A percentile compares a stretch with the other conserved stretches of the same genome.
These are phyloP conservation scores for Tephrocybe sp. DNA, from an alignment of 768 basidiomycete species.

Conservation along the genomic window DNA sequence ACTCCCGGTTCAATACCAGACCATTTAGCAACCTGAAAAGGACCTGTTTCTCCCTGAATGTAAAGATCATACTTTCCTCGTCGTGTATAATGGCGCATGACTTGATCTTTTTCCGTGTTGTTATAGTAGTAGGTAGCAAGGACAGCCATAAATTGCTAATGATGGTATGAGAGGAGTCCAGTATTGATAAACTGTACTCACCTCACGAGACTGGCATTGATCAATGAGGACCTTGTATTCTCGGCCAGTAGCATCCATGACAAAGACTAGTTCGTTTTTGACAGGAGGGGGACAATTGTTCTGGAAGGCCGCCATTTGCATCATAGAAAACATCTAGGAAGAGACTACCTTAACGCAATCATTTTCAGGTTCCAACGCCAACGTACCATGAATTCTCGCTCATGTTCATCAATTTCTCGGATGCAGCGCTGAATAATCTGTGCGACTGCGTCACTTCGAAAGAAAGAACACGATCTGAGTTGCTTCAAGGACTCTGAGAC, in stretches of 20 bases:
- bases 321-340: neutral
- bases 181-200: neutral
- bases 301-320: neutral
- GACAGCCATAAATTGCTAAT: neutral
- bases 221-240: neutral
- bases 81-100: neutral
- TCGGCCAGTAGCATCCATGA: neutral
- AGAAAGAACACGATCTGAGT: neutral
- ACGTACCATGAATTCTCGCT: neutral
- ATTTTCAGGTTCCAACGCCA: neutral
- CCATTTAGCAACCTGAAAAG: neutral
- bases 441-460: neutral
- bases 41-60: neutral
- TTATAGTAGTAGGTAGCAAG: neutral
- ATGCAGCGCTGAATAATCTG: neutral
- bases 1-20: neutral
- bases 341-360: neutral
- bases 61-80: neutral
- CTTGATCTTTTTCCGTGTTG: neutral
- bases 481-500: neutral
- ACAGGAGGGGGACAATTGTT: neutral
- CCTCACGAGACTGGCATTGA: neutral
- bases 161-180: neutral
- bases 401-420: neutral
- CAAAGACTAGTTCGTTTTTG: neutral